These are phyloP conservation scores for Eragrostis curvula DNA, from an alignment of 176 grass and related monocot genomes.

Conservation along the genomic window DNA sequence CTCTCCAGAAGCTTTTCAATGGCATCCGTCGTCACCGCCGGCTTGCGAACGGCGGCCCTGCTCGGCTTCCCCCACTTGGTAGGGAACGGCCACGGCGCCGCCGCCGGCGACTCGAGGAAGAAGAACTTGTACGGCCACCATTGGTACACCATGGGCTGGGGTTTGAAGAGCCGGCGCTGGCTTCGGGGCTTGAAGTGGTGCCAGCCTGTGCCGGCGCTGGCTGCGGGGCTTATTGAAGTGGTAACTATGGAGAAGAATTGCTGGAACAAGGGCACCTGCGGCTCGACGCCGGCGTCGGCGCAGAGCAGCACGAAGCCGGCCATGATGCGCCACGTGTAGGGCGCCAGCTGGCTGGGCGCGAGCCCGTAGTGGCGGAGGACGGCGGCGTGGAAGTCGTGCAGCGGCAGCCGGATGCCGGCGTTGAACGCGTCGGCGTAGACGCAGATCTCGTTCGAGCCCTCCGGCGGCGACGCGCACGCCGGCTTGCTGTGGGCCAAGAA, in stretches of 20 bases:
- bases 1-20: not conserved
- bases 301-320: constrained; percentile 28
- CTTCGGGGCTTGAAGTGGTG: too few relatives aligned
- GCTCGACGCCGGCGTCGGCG: not conserved
- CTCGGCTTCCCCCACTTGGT: too few relatives aligned
- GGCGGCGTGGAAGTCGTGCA: not conserved
- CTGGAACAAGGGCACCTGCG: constrained; percentile 2
- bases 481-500: too few relatives aligned
- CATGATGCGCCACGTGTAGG: constrained; percentile 31
- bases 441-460: not conserved
- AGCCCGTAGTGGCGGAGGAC: constrained; percentile 13
- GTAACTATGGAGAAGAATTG: not conserved
- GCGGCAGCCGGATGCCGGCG: constrained; percentile 18
- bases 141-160: too few relatives aligned
- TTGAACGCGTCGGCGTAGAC: not conserved
- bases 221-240: too few relatives aligned
- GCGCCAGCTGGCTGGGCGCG: constrained; percentile 32
- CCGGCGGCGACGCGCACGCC: too few relatives aligned
- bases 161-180: too few relatives aligned
- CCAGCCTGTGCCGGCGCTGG: too few relatives aligned
- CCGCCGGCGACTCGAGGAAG: too few relatives aligned
- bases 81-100: constrained; percentile 24
- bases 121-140: too few relatives aligned
- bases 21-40: not conserved
- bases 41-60: too few relatives aligned